Conservation (phyloP, 129 eudicot species). For the Apium graveolens region DNA sequence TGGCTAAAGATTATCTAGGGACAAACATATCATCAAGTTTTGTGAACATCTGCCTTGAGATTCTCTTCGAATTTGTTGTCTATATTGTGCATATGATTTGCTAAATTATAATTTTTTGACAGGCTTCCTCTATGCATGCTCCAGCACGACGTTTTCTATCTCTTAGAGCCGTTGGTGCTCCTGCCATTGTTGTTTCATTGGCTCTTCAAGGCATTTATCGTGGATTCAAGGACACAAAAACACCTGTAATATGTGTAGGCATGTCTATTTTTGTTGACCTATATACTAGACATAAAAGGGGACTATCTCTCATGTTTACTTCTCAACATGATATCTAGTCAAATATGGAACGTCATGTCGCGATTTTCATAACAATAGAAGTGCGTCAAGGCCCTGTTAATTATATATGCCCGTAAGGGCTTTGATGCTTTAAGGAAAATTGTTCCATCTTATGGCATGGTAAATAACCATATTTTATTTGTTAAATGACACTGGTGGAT, state of each 20-base stretch:
- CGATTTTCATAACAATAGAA: background rate
- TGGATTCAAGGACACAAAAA: constrained; percentile 87
- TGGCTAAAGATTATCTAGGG: background rate
- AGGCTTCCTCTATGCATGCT: constrained; percentile 74
- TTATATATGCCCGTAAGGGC: background rate
- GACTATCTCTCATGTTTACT: background rate
- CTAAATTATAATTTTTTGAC: constrained; percentile 11
- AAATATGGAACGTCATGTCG: background rate
- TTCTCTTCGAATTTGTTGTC: too few relatives aligned
- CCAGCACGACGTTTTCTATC: constrained; percentile 67
- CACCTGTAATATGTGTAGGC: constrained; percentile 82
- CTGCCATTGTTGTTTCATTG: constrained; percentile 80
- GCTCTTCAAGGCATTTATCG: constrained; percentile 89
- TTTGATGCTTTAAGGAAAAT: background rate
- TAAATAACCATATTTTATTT: too few relatives aligned
- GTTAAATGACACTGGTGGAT: background rate
- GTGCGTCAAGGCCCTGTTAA: background rate
- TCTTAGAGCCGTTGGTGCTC: constrained; percentile 89
- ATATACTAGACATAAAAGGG: background rate
- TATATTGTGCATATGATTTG: background rate
- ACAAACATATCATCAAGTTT: background rate
- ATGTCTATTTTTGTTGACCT: constrained; percentile 16
- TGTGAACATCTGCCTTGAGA: background rate
- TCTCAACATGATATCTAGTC: background rate
- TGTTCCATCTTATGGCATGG: background rate